A percentile compares a stretch with the other conserved stretches of the same genome.
Conservation (phyloP, 352 stramenopile species). For the Pythium oligandrum region DNA sequence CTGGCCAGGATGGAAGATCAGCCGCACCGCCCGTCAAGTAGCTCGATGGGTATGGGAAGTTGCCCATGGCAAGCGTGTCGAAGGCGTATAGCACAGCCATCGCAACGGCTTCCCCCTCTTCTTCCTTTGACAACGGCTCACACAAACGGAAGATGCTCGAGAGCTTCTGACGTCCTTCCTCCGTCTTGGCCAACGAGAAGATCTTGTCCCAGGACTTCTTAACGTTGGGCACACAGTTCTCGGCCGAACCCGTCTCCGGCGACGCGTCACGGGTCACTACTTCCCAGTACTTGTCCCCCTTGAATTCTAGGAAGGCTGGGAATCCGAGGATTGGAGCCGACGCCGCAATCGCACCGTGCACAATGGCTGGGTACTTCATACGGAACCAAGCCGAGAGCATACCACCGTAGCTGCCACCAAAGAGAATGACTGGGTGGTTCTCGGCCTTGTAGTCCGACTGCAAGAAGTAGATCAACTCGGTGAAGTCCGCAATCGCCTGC, state of each 20-base stretch:
- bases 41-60: conserved; percentile 93
- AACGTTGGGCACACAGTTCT: conserved; percentile 83
- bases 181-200: conserved; percentile 62
- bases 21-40: conserved; percentile 85
- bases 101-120: conserved; percentile 53
- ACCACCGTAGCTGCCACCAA: conserved; percentile 94
- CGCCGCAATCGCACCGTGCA: conserved; percentile 90
- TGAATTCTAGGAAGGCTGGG: conserved; percentile 48
- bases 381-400: conserved; percentile 94
- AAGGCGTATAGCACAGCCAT: conserved; percentile 84
- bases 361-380: conserved; percentile 93
- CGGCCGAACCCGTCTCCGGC: conserved; percentile 53
- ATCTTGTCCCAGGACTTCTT: conserved; percentile 75
- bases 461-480: conserved; percentile 83
- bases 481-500: conserved; percentile 93
- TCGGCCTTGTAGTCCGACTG: conserved; percentile 67
- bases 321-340: conserved; percentile 93
- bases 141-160: conserved; percentile 65
- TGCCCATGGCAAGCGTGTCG: conserved; percentile 93
- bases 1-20: conserved; percentile 87
- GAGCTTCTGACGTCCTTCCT: conserved; percentile 43
- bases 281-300: conserved; percentile 79
- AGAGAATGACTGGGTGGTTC: conserved; percentile 88
- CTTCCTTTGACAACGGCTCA: conserved; percentile 37
- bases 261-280: conserved; percentile 75